Conservation (phyloP, 1,284 basidiomycete genomes). For the Apiotrichum mycotoxinovorans region DNA sequence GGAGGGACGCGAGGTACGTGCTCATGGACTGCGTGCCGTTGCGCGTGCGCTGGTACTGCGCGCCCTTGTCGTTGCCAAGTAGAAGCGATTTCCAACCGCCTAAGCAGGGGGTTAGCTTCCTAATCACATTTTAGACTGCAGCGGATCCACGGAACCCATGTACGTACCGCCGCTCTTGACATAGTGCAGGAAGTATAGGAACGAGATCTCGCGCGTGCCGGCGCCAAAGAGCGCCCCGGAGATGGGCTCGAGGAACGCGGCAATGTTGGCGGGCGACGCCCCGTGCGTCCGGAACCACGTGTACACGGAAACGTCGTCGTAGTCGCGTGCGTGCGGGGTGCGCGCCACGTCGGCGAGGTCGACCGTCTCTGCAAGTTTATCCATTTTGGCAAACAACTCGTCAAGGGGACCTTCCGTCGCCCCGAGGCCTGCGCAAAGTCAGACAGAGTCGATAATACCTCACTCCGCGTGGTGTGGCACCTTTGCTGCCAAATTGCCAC, state of each 20-base stretch:
- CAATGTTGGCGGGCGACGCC: background rate
- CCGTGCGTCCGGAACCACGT: constrained; percentile 3
- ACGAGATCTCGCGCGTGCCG: constrained; percentile 5
- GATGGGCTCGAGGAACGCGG: background rate
- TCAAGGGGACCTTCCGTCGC: background rate
- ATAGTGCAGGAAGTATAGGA: constrained; percentile 4
- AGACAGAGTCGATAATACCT: no score
- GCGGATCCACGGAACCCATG: no score
- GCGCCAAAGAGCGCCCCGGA: constrained; percentile 1
- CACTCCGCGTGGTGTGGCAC: no score
- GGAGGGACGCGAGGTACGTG: constrained; percentile 7
- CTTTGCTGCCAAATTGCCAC: no score
- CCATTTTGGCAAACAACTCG: background rate
- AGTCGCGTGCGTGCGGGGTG: constrained; percentile 2
- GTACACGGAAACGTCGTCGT: constrained; percentile 3
- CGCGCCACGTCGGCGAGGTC: constrained; percentile 5
- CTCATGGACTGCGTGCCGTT: constrained; percentile 16
- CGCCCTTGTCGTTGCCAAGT: constrained; percentile 3
- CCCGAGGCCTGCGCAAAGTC: background rate
- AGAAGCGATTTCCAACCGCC: constrained; percentile 6
- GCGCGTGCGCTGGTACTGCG: constrained; percentile 17
- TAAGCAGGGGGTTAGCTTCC: background rate
- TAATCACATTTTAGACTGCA: background rate
- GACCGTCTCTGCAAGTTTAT: constrained; percentile 1
- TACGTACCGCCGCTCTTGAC: constrained; percentile 1